phyloP scores from a whole-genome alignment of 495 filamentous ascomycete species.

The Gamarada debralockiae region DNA sequence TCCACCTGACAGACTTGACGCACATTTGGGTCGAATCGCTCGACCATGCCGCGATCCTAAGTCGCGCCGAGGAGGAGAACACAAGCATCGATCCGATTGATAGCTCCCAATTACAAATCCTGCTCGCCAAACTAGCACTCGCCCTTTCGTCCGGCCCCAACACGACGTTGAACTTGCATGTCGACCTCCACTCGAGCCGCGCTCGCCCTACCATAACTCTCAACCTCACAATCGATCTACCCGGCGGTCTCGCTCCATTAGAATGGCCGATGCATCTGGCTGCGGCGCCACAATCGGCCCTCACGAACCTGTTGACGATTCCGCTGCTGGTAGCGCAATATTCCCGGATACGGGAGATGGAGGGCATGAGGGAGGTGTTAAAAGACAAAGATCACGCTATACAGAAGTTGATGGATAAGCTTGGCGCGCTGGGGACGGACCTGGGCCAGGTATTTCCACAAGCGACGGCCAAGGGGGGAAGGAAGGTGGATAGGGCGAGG shows the following conservation, averaged over 20 bases:
- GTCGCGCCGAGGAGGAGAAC: conserved; percentile 58
- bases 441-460: conserved; percentile 68
- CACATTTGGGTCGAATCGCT: conserved; percentile 79
- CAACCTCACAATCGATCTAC: conserved; percentile 56
- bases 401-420: conserved; percentile 68
- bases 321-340: conserved; percentile 62
- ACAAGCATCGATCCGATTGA: conserved; percentile 84
- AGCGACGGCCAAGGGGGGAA: conserved; percentile 42
- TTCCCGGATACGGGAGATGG: conserved; percentile 44
- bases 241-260: conserved; percentile 62
- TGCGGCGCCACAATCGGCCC: conserved; percentile 45
- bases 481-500: conserved; percentile 37
- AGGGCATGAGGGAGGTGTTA: conserved; percentile 53
- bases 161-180: conserved; percentile 27
- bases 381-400: conserved; percentile 79
- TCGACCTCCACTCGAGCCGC: conserved; percentile 8
- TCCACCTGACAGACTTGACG: conserved; percentile 81
- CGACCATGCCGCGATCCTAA: conserved; percentile 56
- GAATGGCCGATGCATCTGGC: conserved; percentile 62
- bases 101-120: conserved; percentile 60
- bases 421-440: conserved; percentile 66
- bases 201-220: conserved; percentile 45
- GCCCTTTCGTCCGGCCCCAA: conserved; percentile 46
- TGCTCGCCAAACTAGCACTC: conserved; percentile 68
- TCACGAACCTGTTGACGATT: conserved; percentile 61